Evolutionary conservation across 2,329 filamentous ascomycete genomes (phyloP).

Genomic region (Zymoseptoria crescenta): DNA sequence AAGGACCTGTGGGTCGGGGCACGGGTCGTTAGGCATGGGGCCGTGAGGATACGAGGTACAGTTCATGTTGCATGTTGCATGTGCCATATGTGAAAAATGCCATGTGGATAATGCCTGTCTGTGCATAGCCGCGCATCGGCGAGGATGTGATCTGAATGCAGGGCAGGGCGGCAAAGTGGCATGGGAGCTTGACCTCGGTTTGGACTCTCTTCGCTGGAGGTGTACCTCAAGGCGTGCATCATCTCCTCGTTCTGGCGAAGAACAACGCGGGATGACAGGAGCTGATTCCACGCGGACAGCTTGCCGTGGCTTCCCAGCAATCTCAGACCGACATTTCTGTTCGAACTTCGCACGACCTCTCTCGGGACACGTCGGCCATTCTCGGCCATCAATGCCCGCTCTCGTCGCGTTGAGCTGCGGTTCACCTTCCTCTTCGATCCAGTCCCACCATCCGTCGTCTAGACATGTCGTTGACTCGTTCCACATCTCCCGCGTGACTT

Average conservation of each 20-base stretch:
- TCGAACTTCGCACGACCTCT: neutral
- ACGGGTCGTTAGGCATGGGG: neutral
- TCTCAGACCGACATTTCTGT: neutral
- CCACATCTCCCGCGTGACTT: neutral
- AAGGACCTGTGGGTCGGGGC: neutral
- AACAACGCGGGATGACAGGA: neutral
- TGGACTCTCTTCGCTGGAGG: no score
- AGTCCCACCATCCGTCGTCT: neutral
- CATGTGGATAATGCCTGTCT: no score
- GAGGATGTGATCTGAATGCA: no score
- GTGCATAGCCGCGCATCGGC: no score
- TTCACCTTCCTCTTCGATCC: neutral
- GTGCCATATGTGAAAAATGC: no score
- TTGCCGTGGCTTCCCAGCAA: no score
- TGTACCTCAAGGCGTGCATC: no score
- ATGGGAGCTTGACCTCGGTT: no score
- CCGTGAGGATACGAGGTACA: no score
- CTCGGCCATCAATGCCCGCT: neutral
- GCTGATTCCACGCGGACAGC: neutral
- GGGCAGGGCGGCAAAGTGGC: no score
- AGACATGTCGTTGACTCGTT: neutral
- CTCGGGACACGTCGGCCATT: neutral
- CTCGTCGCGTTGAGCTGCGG: neutral
- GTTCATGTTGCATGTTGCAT: neutral
- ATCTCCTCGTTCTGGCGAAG: no score